Evolutionary conservation across 129 eudicot genomes (phyloP).

Genomic region (Flaveria ramosissima): DNA sequence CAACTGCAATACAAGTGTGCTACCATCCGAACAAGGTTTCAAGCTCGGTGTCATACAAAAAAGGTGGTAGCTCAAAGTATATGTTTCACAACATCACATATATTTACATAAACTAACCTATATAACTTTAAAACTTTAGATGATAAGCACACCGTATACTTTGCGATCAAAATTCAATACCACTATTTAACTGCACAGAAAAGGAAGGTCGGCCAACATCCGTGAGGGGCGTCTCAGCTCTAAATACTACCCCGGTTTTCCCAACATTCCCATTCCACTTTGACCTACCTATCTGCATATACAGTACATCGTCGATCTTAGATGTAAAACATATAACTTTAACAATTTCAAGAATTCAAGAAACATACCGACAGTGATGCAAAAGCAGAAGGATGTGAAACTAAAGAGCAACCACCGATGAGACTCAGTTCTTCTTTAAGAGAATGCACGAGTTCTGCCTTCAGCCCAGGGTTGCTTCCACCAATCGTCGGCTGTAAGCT

Average conservation of each 20-base stretch:
- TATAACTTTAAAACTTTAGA: constrained; percentile 50
- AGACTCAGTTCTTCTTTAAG: constrained; percentile 71
- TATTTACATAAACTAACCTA: constrained; percentile 14
- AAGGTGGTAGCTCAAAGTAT: constrained; percentile 21
- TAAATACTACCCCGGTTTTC: constrained; percentile 71
- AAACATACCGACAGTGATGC: constrained; percentile 77
- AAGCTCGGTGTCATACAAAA: constrained; percentile 18
- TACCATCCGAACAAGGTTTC: constrained; percentile 14
- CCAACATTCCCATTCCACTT: constrained; percentile 99
- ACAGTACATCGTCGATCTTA: neutral
- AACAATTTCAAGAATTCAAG: neutral
- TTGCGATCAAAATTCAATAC: constrained; percentile 65
- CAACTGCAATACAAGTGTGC: constrained; percentile 10
- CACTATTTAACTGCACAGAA: constrained; percentile 87
- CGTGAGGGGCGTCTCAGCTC: constrained; percentile 78
- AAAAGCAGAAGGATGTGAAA: constrained; percentile 71
- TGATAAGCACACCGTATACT: neutral
- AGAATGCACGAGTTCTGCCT: constrained; percentile 77
- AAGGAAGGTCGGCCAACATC: constrained; percentile 63
- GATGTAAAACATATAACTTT: neutral
- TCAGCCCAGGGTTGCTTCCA: constrained; percentile 78
- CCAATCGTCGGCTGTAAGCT: constrained; percentile 89
- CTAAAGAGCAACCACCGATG: constrained; percentile 69
- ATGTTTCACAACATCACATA: neutral
- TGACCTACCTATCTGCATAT: constrained; percentile 81